These are phyloP conservation scores for Phytopythium sindhum DNA, from an alignment of 352 stramenopile genomes.

Conservation along the genomic window DNA sequence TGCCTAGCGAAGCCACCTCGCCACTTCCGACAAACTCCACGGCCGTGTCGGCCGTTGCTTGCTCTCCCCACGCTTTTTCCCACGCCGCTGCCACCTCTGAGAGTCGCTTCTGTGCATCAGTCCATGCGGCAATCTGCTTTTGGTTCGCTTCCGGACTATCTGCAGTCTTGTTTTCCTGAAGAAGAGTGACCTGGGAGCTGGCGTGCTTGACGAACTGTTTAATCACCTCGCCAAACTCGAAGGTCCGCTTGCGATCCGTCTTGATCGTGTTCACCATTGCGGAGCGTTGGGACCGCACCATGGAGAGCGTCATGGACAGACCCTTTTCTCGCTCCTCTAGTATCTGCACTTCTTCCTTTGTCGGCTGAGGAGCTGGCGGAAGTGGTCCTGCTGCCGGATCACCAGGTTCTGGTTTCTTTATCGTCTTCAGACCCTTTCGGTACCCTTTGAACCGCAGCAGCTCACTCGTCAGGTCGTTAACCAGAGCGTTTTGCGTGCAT, in stretches of 20 bases:
- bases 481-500: constrained; percentile 47
- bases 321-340: constrained; percentile 81
- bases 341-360: constrained; percentile 63
- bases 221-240: constrained; percentile 47
- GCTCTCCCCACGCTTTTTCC: constrained; percentile 27
- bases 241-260: constrained; percentile 62
- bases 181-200: constrained; percentile 17
- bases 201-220: constrained; percentile 55
- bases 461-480: constrained; percentile 73
- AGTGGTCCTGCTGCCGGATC: background rate
- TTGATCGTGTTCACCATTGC: constrained; percentile 52
- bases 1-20: constrained; percentile 43
- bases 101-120: constrained; percentile 30
- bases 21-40: constrained; percentile 35
- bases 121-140: constrained; percentile 26
- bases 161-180: constrained; percentile 7
- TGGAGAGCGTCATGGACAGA: constrained; percentile 59
- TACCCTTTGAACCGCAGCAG: constrained; percentile 50
- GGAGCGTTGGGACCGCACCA: constrained; percentile 59
- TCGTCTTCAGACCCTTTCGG: background rate
- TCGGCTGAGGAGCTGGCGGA: constrained; percentile 10
- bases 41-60: constrained; percentile 8
- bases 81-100: constrained; percentile 26
- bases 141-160: background rate
- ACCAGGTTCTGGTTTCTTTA: background rate